Conservation (phyloP, 2,329 filamentous ascomycete genomes). For the Stachybotrys chlorohalonatus region DNA sequence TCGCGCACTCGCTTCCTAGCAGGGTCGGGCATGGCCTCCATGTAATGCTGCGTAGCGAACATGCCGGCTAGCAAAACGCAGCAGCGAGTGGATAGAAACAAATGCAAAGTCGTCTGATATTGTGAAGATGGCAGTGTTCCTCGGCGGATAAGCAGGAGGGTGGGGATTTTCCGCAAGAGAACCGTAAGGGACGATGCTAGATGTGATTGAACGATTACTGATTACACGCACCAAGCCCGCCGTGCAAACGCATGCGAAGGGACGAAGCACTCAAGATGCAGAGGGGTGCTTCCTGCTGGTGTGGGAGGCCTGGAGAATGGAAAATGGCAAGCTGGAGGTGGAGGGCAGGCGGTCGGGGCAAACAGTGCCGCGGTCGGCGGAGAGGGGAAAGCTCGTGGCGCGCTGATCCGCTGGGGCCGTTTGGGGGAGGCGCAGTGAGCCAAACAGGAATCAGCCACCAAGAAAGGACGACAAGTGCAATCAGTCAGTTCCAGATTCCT, state of each 20-base stretch:
- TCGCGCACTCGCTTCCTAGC: slow-evolving; percentile 37
- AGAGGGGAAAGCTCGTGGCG: not conserved
- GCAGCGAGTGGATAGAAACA: not conserved
- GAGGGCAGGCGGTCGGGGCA: not conserved
- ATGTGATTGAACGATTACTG: no score
- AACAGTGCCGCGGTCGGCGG: not conserved
- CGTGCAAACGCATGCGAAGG: no score
- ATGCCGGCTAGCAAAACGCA: slow-evolving; percentile 15
- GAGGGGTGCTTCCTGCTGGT: not conserved
- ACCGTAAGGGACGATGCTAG: no score
- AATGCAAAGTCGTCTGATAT: not conserved
- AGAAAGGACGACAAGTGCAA: no score
- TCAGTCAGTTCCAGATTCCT: no score
- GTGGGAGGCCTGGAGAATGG: not conserved
- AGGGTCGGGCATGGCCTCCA: slow-evolving; percentile 21
- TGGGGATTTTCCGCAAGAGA: no score
- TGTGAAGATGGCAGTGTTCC: not conserved
- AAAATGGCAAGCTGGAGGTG: not conserved
- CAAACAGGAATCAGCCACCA: not conserved
- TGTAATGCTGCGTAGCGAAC: slow-evolving; percentile 24
- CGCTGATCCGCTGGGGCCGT: not conserved
- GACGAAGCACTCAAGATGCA: not conserved
- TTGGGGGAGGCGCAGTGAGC: not conserved
- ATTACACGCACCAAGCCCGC: no score
- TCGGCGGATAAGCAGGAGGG: no score